Evolutionary conservation across 495 filamentous ascomycete genomes (phyloP).

Genomic region (Hypoxylon crocopeplum): DNA sequence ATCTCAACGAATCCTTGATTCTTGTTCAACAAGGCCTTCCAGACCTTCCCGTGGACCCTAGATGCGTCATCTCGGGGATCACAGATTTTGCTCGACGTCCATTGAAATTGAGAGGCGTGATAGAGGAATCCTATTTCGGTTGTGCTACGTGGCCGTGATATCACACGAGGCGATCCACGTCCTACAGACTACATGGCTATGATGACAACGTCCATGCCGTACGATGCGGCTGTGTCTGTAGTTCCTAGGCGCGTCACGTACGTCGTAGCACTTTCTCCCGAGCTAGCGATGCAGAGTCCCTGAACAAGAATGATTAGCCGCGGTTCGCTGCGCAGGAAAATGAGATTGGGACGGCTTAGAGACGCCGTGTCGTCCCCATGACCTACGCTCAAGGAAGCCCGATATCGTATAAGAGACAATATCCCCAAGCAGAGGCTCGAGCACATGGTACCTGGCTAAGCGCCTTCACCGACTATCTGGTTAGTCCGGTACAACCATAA

Average conservation of each 20-base stretch:
- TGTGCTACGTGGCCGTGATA: no score
- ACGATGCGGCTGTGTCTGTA: not conserved
- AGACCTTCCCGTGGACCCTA: no score
- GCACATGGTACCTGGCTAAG: conserved; percentile 12
- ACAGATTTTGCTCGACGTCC: no score
- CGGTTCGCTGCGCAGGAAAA: conserved; percentile 9
- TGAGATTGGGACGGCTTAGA: not conserved
- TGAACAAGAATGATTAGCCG: conserved; percentile 19
- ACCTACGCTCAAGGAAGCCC: no score
- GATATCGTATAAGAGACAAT: not conserved
- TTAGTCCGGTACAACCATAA: conserved; percentile 27
- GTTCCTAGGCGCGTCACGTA: not conserved
- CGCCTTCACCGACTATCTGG: conserved; percentile 10
- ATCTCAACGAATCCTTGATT: no score
- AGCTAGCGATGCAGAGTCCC: conserved; percentile 2
- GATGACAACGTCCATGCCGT: not conserved
- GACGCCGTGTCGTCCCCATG: not conserved
- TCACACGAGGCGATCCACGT: no score
- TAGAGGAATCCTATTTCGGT: no score
- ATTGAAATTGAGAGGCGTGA: no score
- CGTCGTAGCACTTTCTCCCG: not conserved
- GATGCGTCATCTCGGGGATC: no score
- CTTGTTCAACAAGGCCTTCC: no score
- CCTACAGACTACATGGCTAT: no score
- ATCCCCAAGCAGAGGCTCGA: conserved; percentile 3